Base-by-base conservation (phyloP, 2,329 filamentous ascomycete species). In the Neopestalotiopsis sp. region DNA sequence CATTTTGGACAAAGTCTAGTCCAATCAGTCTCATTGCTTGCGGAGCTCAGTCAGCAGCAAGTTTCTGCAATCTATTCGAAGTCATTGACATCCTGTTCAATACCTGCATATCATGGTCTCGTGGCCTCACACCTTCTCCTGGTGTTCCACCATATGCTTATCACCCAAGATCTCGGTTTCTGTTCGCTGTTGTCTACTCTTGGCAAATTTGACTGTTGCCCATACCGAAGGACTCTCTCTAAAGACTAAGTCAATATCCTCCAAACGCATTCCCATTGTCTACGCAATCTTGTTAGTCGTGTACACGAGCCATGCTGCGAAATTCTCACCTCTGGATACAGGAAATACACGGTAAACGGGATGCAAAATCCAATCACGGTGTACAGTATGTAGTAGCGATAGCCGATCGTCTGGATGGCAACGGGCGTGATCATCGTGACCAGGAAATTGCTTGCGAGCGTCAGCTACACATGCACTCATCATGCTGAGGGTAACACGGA, bases 311-410 rank as follows among this genome's bases (percentile, higher is more conserved):
- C 17, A 17, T 53, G 45, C n/a, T 53, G n/a, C n/a, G 6, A 24
- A 9, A 53, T 10, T n/a, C 45, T 53, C 9, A 24, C 45, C 45
- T 84, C 82, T 5, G 85, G 83, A 78, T 80, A 85, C 66, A 82
- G 73, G 74, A 85, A 79, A 75, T 78, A 84, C 34, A 86, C 82
- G 5, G 79, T 74, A 14, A 84, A 70, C 3, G 84, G 81, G 38
- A 87, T 82, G 74, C 81, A 82, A 24, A 80, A 80, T 9, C 81
- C 81, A 68, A 86, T 80, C 68, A 80, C 78, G 53, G 84, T 82
- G 73, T 83, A 87, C 42, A 87, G 79, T 40, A 87, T 83, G 75
- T 85, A 87, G 76, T 85, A 87, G 68, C 79, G 76, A 76, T 83
- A 89, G 14, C 83, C 83, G 68, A 90, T 87, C 2, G 77, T 84